These are phyloP conservation scores for Talaromyces sp. DNA, from an alignment of 2,329 filamentous ascomycete species.

Conservation along the genomic window DNA sequence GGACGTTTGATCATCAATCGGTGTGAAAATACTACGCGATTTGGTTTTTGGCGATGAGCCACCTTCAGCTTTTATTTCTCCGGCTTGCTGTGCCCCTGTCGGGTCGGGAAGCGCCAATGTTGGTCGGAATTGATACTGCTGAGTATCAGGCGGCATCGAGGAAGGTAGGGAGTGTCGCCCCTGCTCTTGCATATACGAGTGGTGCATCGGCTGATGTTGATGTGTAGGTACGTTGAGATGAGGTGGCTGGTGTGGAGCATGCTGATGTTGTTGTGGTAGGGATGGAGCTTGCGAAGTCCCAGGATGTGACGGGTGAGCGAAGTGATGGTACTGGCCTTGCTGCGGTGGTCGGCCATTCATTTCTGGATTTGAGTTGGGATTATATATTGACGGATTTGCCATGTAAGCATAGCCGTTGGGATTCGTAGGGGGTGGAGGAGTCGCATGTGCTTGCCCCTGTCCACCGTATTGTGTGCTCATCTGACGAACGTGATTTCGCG, in stretches of 20 bases:
- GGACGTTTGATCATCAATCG: constrained; percentile 89
- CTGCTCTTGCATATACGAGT: constrained; percentile 68
- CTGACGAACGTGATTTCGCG: constrained; percentile 74
- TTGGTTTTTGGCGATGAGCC: constrained; percentile 64
- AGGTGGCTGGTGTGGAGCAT: constrained; percentile 32
- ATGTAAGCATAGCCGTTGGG: constrained; percentile 78
- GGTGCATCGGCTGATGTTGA: constrained; percentile 56
- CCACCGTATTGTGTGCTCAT: constrained; percentile 70
- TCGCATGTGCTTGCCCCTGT: constrained; percentile 53
- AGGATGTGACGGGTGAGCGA: constrained; percentile 36
- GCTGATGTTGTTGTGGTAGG: constrained; percentile 38
- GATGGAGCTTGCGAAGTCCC: constrained; percentile 43
- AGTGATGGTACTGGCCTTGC: constrained; percentile 44
- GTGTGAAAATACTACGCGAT: constrained; percentile 92
- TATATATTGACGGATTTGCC: constrained; percentile 82
- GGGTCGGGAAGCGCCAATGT: constrained; percentile 60
- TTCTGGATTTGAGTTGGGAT: constrained; percentile 56
- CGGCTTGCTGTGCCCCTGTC: constrained; percentile 54
- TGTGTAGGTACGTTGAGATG: constrained; percentile 39
- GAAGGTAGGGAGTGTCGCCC: constrained; percentile 70
- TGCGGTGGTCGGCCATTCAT: constrained; percentile 49
- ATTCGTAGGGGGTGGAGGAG: constrained; percentile 58
- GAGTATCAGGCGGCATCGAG: constrained; percentile 60
- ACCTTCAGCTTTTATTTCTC: constrained; percentile 41
- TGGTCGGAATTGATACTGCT: constrained; percentile 33